Evolutionary conservation across 73 alveolate species (phyloP), one percentile per base, ranked within the genome.

Genomic region (Halteria grandinella): DNA sequence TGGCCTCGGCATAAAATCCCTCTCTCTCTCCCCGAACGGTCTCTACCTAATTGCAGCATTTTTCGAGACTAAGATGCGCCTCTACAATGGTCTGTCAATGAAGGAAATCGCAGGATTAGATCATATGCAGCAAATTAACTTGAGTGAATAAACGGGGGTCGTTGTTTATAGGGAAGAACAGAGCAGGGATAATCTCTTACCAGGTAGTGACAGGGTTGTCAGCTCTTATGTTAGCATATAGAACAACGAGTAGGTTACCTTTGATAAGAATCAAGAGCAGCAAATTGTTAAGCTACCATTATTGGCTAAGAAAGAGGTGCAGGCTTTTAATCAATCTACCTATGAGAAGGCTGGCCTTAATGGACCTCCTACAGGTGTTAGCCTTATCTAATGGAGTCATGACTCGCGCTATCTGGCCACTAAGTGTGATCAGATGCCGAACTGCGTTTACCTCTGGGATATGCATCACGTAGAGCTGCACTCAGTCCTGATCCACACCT

Each of bases 1-100:
- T 81, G 99, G 97, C 2, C 70, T 95, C 6, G 98, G 99, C 39
- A 85, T 93, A 21, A 90, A 83, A 76, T 59, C 89, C 11, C 95
- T 92, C 0, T 76, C 83, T 57, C 74, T 91, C 45, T 83, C 95
- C 52, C 87, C 81, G 31, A 91, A 77, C 81, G 88, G 92, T 21
- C 88, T 79, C 49, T 88, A 83, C 74, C 55, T 89, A 51, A 75
- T 89, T 17, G 69, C 89, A n/a, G 97, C 95, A 54, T 79, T 84
- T 79, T 86, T 77, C 82, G 97, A 89, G 77, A 86, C 91, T 3
- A 88, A 85, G 55, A 63, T 91, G 17, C 82, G 95, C 57, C 48
- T 92, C 55, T 84, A 88, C 78, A 92, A 92, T 72, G 91, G 87
- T 25, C 78, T 72, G 50, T 75, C 95, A 28, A 72, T 85, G 86